Conservation (phyloP, 2,329 filamentous ascomycete species). For the Diaporthe vexans region DNA sequence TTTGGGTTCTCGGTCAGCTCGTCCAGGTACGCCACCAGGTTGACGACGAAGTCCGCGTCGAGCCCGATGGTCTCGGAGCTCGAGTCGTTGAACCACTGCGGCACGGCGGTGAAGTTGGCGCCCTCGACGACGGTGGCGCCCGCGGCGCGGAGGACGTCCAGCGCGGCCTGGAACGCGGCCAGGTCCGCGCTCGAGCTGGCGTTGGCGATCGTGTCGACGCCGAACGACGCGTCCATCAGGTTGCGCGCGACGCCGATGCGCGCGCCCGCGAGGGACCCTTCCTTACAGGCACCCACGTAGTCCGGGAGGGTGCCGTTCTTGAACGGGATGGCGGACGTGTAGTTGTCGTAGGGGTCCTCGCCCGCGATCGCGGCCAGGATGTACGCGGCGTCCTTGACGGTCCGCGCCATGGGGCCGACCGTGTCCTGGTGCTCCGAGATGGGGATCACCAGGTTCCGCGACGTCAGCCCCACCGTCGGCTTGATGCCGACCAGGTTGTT, state of each 20-base stretch:
- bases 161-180: constrained; percentile 66
- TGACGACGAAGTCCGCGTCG: constrained; percentile 70
- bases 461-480: constrained; percentile 73
- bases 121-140: constrained; percentile 72
- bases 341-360: constrained; percentile 67
- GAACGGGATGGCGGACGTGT: constrained; percentile 59
- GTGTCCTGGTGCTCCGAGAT: constrained; percentile 76
- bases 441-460: constrained; percentile 74
- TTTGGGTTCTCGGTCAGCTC: constrained; percentile 71
- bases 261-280: constrained; percentile 66
- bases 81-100: constrained; percentile 50
- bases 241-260: constrained; percentile 76
- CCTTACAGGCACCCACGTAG: constrained; percentile 70
- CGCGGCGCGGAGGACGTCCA: constrained; percentile 64
- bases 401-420: constrained; percentile 75
- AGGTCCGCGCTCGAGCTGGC: constrained; percentile 46
- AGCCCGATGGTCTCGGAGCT: constrained; percentile 50
- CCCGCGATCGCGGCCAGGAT: constrained; percentile 55
- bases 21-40: constrained; percentile 69
- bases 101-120: constrained; percentile 62
- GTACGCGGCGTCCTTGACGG: constrained; percentile 55
- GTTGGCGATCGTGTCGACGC: constrained; percentile 37
- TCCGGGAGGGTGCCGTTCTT: constrained; percentile 61
- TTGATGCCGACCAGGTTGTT: constrained; percentile 79
- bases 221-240: constrained; percentile 57